These are phyloP conservation scores for Wickerhamiella brachini DNA, from an alignment of 805 yeast genomes.

Conservation along the genomic window DNA sequence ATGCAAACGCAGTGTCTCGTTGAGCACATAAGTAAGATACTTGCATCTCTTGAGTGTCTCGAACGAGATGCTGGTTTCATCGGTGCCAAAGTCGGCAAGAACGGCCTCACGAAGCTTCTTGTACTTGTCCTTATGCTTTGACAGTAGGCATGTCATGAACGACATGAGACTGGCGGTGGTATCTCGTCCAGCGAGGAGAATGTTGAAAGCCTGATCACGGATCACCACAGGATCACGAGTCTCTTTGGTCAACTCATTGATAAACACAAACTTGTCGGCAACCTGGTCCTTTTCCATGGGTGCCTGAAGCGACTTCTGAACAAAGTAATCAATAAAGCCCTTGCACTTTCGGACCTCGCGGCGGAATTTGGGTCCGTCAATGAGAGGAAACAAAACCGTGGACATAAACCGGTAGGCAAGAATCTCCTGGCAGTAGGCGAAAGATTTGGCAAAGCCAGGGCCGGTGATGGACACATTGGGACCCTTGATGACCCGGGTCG, in stretches of 20 bases:
- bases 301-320: conserved; percentile 9
- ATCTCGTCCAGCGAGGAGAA: conserved; percentile 35
- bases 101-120: conserved; percentile 23
- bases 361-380: conserved; percentile 21
- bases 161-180: conserved; percentile 35
- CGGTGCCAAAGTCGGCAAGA: conserved; percentile 13
- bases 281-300: conserved; percentile 22
- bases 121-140: conserved; percentile 28
- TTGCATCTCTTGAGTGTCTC: conserved; percentile 31
- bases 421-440: conserved; percentile 11
- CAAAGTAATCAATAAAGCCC: conserved; percentile 25
- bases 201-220: conserved; percentile 33
- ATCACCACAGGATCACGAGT: conserved; percentile 30
- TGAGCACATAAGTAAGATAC: conserved; percentile 31
- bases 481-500: not conserved
- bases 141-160: conserved; percentile 27
- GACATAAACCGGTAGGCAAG: conserved; percentile 11
- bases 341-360: conserved; percentile 22
- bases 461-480: not conserved
- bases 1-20: conserved; percentile 32
- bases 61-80: conserved; percentile 21
- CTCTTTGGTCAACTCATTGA: conserved; percentile 31
- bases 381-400: conserved; percentile 14
- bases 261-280: conserved; percentile 28
- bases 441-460: conserved; percentile 11